Conservation (phyloP, 2,329 filamentous ascomycete genomes). For the Periconia macrospinosa region DNA sequence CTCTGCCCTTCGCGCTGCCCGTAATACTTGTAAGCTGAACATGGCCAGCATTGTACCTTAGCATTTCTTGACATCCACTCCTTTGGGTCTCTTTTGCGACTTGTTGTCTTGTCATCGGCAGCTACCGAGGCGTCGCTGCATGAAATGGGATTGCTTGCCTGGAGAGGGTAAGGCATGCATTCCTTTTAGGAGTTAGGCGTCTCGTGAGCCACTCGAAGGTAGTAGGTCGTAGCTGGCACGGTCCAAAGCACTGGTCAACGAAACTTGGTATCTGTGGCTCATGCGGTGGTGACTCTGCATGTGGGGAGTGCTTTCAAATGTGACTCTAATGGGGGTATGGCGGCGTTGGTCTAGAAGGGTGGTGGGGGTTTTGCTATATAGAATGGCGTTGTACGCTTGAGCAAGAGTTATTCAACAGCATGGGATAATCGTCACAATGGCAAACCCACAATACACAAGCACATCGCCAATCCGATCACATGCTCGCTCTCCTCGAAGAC, state of each 20-base stretch:
- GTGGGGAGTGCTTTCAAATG: background rate
- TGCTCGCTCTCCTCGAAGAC: conserved; percentile 5
- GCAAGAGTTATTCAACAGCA: background rate
- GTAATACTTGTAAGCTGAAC: background rate
- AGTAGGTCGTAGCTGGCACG: background rate
- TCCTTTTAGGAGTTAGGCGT: background rate
- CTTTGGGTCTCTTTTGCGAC: background rate
- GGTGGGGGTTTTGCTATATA: conserved; percentile 1
- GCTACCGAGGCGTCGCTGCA: background rate
- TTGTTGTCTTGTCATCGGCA: background rate
- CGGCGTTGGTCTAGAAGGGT: background rate
- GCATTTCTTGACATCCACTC: background rate
- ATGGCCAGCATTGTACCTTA: background rate
- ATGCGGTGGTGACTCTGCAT: background rate
- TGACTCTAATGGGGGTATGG: background rate
- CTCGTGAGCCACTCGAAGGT: background rate
- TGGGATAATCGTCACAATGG: background rate
- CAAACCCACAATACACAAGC: conserved; percentile 4
- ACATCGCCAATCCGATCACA: conserved; percentile 2
- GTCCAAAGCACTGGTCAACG: conserved; percentile 1
- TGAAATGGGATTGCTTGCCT: background rate
- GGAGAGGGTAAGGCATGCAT: background rate
- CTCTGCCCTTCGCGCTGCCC: background rate
- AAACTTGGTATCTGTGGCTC: background rate
- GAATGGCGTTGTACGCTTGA: background rate